A percentile compares a stretch with the other conserved stretches of the same genome.
Evolutionary conservation across 2,329 filamentous ascomycete genomes (phyloP).

Genomic region (Aspergillus texensis): DNA sequence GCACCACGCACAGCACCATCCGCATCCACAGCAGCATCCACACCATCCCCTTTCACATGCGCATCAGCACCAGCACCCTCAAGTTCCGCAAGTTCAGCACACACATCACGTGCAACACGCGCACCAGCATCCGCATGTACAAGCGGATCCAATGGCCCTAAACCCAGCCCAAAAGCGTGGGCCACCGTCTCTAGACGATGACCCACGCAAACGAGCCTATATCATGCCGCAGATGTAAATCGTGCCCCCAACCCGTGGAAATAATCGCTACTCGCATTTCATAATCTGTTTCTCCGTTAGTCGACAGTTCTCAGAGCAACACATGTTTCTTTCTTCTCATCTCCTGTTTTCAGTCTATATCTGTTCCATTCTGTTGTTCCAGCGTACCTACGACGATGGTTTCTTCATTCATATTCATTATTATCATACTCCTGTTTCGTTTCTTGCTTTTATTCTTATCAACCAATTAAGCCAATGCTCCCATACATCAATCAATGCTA

Average conservation of each 20-base stretch:
- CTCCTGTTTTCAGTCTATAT: not conserved
- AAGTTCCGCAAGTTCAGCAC: constrained; percentile 7
- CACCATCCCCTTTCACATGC: constrained; percentile 4
- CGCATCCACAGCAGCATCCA: constrained; percentile 4
- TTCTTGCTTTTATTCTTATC: not conserved
- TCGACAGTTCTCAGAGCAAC: not conserved
- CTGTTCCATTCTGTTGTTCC: not conserved
- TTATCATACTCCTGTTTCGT: not conserved
- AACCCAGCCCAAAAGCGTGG: constrained; percentile 24
- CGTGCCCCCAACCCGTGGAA: not conserved
- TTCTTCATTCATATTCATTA: not conserved
- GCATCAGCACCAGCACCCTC: constrained; percentile 18
- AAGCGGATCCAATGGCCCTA: constrained; percentile 20
- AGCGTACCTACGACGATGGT: not conserved
- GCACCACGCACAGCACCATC: constrained; percentile 1
- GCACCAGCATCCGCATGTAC: constrained; percentile 5
- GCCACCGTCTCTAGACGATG: constrained; percentile 18
- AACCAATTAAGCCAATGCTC: not conserved
- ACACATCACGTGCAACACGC: not conserved
- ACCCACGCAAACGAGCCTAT: constrained; percentile 26
- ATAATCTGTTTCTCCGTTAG: not conserved
- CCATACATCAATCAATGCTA: not conserved
- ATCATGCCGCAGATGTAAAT: constrained; percentile 23
- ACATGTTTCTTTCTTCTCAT: not conserved
- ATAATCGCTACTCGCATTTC: not conserved